Percentiles rank a stretch among this genome's conserved stretches.
Evolutionary conservation across 1,284 basidiomycete genomes (phyloP).

Genomic region (Ustilago crameri): DNA sequence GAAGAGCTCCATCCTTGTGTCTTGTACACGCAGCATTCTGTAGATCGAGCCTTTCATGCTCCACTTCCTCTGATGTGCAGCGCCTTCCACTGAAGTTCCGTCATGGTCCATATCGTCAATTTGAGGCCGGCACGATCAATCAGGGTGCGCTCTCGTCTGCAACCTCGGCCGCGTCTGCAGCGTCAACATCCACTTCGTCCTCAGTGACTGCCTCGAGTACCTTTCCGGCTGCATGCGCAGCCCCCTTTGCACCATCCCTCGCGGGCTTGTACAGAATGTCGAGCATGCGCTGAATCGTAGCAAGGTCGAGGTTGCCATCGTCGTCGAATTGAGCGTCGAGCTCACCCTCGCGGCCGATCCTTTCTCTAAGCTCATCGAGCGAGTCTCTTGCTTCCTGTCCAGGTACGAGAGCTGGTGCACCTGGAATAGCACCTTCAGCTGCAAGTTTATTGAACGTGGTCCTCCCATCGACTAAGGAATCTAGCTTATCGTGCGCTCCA

Average conservation of each 20-base stretch:
- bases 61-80: too few species aligned
- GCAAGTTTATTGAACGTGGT: constrained; percentile 42
- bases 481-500: constrained; percentile 13
- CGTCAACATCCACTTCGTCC: constrained; percentile 33
- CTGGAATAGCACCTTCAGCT: constrained; percentile 27
- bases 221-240: constrained; percentile 18
- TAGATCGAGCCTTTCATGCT: too few species aligned
- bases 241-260: constrained; percentile 28
- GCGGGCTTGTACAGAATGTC: constrained; percentile 56
- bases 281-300: constrained; percentile 58
- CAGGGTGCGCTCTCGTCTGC: constrained; percentile 30
- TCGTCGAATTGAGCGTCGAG: constrained; percentile 58
- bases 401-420: constrained; percentile 38
- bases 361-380: constrained; percentile 28
- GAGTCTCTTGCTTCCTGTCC: constrained; percentile 34
- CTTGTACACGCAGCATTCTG: too few species aligned
- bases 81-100: too few species aligned
- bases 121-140: not conserved
- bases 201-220: constrained; percentile 33
- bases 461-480: constrained; percentile 16
- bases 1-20: too few species aligned
- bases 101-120: too few species aligned
- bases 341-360: constrained; percentile 36
- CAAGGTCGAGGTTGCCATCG: constrained; percentile 57
- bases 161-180: constrained; percentile 44